Evolutionary conservation across 192 early-diverging fungal genomes (phyloP), one percentile per base, ranked within the genome.

Genomic region (Backusella liffmaniae): DNA sequence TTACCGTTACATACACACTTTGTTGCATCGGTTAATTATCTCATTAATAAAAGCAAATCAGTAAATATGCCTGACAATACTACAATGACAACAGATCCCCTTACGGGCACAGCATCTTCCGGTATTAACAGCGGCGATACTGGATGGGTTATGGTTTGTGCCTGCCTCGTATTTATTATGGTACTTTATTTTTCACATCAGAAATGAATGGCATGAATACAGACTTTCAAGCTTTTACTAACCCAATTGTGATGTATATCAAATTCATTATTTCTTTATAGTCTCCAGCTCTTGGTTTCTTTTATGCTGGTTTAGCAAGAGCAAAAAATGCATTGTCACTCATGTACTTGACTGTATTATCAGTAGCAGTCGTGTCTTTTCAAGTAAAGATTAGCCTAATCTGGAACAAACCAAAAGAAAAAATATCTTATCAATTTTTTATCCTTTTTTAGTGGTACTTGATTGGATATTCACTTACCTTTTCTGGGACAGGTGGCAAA

Each of bases 251-350:
- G 3, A 10, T 46, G n/a, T 15, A 29, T 16, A 23, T 15, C 9
- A 53, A 56, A 4, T 32, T 56, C 3, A 32, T 32, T 32, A 32
- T 32, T 49, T 66, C 13, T 26, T 21, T 68, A 4, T 23, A 77
- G 92, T 86, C 88, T 21, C 90, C 90, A 2, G 90, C 91, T 10
- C 82, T 92, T 8, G 92, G 92, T 26, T 92, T 91, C 84, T 94
- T 94, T 73, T 94, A 94, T 80, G 86, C 91, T 73, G 80, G 80
- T 44, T 86, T 94, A 84, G 89, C 93, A 9, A 88, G 91, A 69
- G 88, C 85, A 80, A 94, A 94, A 77, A 92, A 94, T 76, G 92
- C 92, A 5, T 83, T 94, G n/a, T 94, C 92, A 13, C 80, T 94
- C 10, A 92, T 94, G 80, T 90, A 91, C 80, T 82, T 93, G 30